Evolutionary conservation across 176 grass and related monocot species (phyloP).

Genomic region (Ensete glaucum): DNA sequence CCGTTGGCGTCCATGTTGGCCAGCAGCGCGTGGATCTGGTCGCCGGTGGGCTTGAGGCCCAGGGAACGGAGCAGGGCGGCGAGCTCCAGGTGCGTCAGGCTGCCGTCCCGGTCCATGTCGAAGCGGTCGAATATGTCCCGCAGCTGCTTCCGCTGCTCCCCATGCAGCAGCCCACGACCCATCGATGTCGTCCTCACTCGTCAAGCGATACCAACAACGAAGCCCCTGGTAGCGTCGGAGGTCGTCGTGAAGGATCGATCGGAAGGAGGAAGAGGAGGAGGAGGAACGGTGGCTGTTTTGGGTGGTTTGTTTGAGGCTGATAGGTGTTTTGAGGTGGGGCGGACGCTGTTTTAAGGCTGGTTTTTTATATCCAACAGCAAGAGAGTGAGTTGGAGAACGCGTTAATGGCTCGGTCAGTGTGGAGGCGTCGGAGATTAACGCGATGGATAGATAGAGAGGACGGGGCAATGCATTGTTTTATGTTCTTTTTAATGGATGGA

Average conservation of each 20-base stretch:
- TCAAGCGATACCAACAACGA: neutral
- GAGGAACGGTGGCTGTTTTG: too few species aligned
- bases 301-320: too few species aligned
- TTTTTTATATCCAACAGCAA: too few species aligned
- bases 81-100: conserved; percentile 12
- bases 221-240: neutral
- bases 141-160: conserved; percentile 10
- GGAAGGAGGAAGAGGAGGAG: neutral
- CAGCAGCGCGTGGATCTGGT: conserved; percentile 3
- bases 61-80: conserved; percentile 1
- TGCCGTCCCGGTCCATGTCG: conserved; percentile 9
- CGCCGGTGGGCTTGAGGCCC: conserved; percentile 3
- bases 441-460: too few species aligned
- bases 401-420: too few species aligned
- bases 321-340: too few species aligned
- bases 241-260: neutral
- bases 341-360: too few species aligned
- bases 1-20: conserved; percentile 9
- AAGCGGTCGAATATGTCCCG: neutral
- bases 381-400: too few species aligned
- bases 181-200: neutral
- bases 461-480: too few species aligned
- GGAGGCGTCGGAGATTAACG: too few species aligned
- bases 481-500: too few species aligned
- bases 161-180: neutral